These are phyloP conservation scores for Daedaleopsis sinensis DNA, from an alignment of 768 basidiomycete species.

Conservation along the genomic window DNA sequence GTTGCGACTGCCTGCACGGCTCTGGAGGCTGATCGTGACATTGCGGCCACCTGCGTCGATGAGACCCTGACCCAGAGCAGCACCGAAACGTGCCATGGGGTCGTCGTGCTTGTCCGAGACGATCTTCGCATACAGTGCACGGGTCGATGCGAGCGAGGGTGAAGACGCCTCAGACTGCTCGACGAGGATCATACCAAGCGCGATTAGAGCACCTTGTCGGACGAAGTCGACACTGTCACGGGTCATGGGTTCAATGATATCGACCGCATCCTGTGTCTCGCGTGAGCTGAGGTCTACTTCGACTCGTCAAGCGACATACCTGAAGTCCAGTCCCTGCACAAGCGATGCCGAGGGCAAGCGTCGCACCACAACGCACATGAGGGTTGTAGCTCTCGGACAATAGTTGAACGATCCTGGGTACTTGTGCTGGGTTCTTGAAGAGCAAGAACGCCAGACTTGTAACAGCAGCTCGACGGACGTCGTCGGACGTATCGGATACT, in stretches of 20 bases:
- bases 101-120: conserved; percentile 97
- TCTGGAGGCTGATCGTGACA: conserved; percentile 91
- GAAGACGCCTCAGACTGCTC: conserved; percentile 93
- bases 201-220: conserved; percentile 94
- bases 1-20: conserved; percentile 89
- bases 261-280: conserved; percentile 79
- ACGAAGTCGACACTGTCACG: conserved; percentile 99
- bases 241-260: conserved; percentile 97
- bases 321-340: conserved; percentile 97
- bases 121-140: conserved; percentile 87
- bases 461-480: conserved; percentile 95
- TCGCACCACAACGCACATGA: conserved; percentile 96
- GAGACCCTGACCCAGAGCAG: conserved; percentile 92
- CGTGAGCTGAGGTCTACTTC: not conserved
- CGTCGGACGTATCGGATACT: conserved; percentile 97
- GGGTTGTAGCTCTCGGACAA: conserved; percentile 99
- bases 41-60: conserved; percentile 98
- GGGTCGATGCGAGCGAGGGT: conserved; percentile 76
- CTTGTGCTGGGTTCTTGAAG: conserved; percentile 95
- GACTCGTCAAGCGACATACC: conserved; percentile 42
- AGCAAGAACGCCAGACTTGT: conserved; percentile 94
- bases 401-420: conserved; percentile 95
- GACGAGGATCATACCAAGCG: conserved; percentile 95
- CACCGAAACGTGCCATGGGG: conserved; percentile 97
- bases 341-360: conserved; percentile 93